These are phyloP conservation scores for Mycena venus DNA, from an alignment of 768 basidiomycete species.

Conservation along the genomic window DNA sequence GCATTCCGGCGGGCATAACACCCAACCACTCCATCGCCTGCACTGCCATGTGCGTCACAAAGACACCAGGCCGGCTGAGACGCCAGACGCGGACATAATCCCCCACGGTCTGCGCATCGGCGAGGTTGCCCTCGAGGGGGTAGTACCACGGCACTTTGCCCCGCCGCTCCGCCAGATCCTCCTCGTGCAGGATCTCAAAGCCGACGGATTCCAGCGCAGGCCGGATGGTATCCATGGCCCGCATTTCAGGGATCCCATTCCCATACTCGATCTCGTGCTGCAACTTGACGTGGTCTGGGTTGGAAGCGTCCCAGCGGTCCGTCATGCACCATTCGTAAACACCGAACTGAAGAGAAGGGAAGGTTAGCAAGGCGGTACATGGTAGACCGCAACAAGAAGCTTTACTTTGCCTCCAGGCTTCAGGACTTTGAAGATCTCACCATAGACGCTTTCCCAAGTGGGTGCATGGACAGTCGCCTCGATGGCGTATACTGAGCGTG, in stretches of 20 bases:
- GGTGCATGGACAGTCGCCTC: constrained; percentile 99
- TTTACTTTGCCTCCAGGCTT: constrained; percentile 97
- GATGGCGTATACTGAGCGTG: constrained; percentile 87
- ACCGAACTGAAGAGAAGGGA: constrained; percentile 76
- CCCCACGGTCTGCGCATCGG: constrained; percentile 94
- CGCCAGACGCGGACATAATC: constrained; percentile 92
- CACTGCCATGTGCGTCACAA: constrained; percentile 87
- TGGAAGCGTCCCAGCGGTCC: constrained; percentile 89
- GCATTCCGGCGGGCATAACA: constrained; percentile 92
- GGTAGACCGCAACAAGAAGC: constrained; percentile 36
- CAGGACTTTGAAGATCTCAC: constrained; percentile 91
- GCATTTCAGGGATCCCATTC: constrained; percentile 98
- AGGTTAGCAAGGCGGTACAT: constrained; percentile 44
- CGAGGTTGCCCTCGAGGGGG: constrained; percentile 93
- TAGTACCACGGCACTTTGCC: constrained; percentile 94
- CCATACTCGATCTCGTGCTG: constrained; percentile 95
- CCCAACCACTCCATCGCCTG: constrained; percentile 83
- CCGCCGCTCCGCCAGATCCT: constrained; percentile 91
- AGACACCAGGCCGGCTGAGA: constrained; percentile 88
- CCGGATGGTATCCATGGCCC: constrained; percentile 76
- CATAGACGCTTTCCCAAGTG: constrained; percentile 95
- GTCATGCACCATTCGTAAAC: constrained; percentile 99
- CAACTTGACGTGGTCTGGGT: constrained; percentile 88
- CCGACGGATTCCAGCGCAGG: constrained; percentile 88
- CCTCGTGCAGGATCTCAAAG: constrained; percentile 90